Base-by-base conservation (phyloP, 2,329 filamentous ascomycete genomes). In the Periconia sp. region DNA sequence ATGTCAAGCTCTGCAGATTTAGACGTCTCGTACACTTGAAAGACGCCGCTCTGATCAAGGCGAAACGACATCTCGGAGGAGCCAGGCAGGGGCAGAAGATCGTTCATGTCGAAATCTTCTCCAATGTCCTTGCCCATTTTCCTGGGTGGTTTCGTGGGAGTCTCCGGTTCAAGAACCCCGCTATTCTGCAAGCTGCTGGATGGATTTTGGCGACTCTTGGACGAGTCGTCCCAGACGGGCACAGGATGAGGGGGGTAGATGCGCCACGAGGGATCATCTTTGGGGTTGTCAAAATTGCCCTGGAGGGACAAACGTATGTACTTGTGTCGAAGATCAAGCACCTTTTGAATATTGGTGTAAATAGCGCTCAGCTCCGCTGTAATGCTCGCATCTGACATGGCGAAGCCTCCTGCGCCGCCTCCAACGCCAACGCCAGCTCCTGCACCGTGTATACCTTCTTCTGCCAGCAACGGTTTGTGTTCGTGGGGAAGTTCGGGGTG, bases 231-330 rank as follows among this genome's bases (percentile, higher is more conserved):
- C 93, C 94, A 97, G 2, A 91, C 90, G 15, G 94, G 94, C 65
- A 95, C 90, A 6, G 93, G 94, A 5, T 92, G 92, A 14, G 90
- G 86, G 10, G 94, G 94, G 66, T 97, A 97, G 43, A 99, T 91
- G 50, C 83, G 82, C 93, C 93, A 99, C 47, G 81, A 83, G 0
- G 87, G 82, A 17, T 89, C 84, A 70, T 97, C 92, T 64, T 91
- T 91, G 1, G 94, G 94, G 62, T 97, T 97, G 69, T 96, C 91
- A 13, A 85, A 82, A 8, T 87, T 82, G 10, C 89, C 84, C 69
- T 99, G 94, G 18, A 92, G 79, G 0, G 94, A 97, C 15, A 97
- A 76, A 1, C 85, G 80, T 49, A 97, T 90, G 74, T 97, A 99
- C 66, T 91, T 95, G 71, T 92, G 87, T 55, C 94, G 86, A 41